Evolutionary conservation across 1,284 basidiomycete species (phyloP).

Genomic region (Malassezia nana): DNA sequence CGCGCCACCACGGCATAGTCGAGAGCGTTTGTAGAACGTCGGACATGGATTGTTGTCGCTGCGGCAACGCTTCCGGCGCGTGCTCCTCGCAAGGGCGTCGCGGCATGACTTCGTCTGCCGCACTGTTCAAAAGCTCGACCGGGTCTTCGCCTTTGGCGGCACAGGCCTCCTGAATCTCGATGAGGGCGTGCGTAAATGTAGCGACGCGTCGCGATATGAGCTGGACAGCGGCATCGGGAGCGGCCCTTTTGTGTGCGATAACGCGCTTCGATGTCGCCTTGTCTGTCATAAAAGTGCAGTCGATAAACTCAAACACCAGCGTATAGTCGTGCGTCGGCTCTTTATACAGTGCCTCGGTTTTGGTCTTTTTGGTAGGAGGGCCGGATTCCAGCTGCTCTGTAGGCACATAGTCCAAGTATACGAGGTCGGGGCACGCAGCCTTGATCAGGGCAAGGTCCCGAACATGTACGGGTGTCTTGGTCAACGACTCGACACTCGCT

Average conservation of each 20-base stretch:
- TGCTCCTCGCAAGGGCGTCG: constrained; percentile 28
- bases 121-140: constrained; percentile 33
- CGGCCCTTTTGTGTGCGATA: not conserved
- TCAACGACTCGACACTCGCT: constrained; percentile 56
- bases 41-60: constrained; percentile 31
- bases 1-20: constrained; percentile 38
- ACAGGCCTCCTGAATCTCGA: constrained; percentile 30
- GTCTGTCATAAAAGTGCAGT: constrained; percentile 17
- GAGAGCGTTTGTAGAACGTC: constrained; percentile 35
- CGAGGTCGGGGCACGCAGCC: constrained; percentile 70
- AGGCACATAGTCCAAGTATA: constrained; percentile 70
- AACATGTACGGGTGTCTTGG: constrained; percentile 63
- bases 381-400: constrained; percentile 21
- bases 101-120: constrained; percentile 39
- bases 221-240: not conserved
- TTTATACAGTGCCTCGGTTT: too few species aligned
- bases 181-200: constrained; percentile 42
- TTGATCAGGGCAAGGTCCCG: constrained; percentile 72
- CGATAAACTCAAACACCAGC: constrained; percentile 18
- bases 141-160: constrained; percentile 26
- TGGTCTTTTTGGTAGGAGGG: constrained; percentile 18
- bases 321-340: constrained; percentile 11
- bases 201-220: constrained; percentile 39
- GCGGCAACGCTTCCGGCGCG: constrained; percentile 27
- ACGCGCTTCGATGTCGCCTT: constrained; percentile 17